phyloP scores from a whole-genome alignment of 2,329 filamentous ascomycete species.

The Cadophora gregata region DNA sequence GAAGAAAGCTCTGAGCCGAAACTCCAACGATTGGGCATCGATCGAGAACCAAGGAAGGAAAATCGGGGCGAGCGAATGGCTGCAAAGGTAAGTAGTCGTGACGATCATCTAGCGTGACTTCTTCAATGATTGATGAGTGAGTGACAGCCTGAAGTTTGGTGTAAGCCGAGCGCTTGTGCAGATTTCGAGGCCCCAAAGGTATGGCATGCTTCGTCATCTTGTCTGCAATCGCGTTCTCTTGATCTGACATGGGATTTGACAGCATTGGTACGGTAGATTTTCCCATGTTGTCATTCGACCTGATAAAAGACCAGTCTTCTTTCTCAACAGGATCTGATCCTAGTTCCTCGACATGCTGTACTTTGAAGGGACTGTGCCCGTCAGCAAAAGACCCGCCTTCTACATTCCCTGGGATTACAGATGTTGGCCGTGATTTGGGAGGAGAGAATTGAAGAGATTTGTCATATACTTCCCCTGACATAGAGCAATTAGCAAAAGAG shows the following conservation, averaged over 20 bases:
- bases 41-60: constrained; percentile 56
- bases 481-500: constrained; percentile 22
- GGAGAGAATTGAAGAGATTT: constrained; percentile 40
- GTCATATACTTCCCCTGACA: constrained; percentile 38
- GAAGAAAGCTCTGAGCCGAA: constrained; percentile 53
- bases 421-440: constrained; percentile 22
- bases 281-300: constrained; percentile 5
- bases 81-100: constrained; percentile 42
- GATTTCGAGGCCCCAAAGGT: constrained; percentile 16
- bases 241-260: not conserved
- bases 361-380: constrained; percentile 22
- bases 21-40: constrained; percentile 60
- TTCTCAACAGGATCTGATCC: constrained; percentile 19
- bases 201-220: not conserved
- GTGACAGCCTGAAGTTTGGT: not conserved
- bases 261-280: not conserved
- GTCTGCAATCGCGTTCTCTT: not conserved
- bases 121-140: not conserved
- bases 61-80: constrained; percentile 57
- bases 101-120: constrained; percentile 34
- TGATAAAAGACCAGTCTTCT: constrained; percentile 40
- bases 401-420: constrained; percentile 13
- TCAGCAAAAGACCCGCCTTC: constrained; percentile 24
- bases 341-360: not conserved
- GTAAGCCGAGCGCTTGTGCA: not conserved